Evolutionary conservation across 192 early-diverging fungal species (phyloP).

Genomic region (Gonapodya prolifera): DNA sequence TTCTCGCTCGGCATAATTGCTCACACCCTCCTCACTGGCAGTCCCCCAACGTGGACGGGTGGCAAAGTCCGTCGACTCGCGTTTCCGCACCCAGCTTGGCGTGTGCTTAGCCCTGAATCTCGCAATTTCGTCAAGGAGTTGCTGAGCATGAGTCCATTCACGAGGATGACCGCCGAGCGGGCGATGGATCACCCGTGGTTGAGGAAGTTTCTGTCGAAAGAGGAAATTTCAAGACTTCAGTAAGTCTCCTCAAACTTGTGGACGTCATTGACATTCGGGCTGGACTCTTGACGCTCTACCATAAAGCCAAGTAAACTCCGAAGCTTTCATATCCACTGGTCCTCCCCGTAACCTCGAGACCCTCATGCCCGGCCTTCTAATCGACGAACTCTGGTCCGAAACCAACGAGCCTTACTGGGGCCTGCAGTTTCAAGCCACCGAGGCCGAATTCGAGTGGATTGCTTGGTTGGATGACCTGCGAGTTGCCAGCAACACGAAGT

Average conservation of each 20-base stretch:
- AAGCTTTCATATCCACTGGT: neutral
- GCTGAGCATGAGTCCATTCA: neutral
- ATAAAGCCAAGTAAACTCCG: neutral
- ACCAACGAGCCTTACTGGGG: neutral
- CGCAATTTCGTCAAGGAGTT: neutral
- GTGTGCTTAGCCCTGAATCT: conserved; percentile 1
- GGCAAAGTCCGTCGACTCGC: neutral
- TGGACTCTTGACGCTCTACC: neutral
- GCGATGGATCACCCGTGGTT: conserved; percentile 1
- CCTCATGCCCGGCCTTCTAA: neutral
- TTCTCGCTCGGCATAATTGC: conserved; percentile 1
- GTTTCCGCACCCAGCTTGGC: neutral
- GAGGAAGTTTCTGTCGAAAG: neutral
- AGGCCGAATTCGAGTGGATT: neutral
- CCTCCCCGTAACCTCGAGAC: neutral
- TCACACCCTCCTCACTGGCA: neutral
- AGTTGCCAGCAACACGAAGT: neutral
- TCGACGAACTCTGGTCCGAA: neutral
- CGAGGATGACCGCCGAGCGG: neutral
- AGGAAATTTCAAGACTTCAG: neutral
- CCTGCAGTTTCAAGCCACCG: neutral
- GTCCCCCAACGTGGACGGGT: neutral
- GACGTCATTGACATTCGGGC: neutral
- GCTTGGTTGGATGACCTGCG: neutral
- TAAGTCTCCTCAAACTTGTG: neutral